Base-by-base conservation (phyloP, 148 eudicot genomes). In the Nyssa sinensis region DNA sequence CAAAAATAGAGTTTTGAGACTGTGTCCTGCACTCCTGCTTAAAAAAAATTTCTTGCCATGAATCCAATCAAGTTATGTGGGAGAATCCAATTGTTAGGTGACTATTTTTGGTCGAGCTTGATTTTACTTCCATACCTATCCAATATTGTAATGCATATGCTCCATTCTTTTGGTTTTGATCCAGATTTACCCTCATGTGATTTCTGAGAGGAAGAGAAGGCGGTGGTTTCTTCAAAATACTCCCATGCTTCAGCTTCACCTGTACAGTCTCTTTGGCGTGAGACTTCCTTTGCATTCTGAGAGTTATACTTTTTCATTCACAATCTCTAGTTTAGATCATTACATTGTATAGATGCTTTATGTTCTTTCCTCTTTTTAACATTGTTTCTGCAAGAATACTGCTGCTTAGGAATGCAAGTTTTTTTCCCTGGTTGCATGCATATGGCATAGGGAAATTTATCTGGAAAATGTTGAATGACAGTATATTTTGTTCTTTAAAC, bases 191-290 rank as follows among this genome's bases (percentile, higher is more conserved):
- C 85, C 32, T 83, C 86, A 23, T n/a, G 72, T 31, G 98, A 89
- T 59, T 72, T 73, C n/a, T 37, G 86, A 84, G 85, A 93, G 78
- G 84, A 88, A 86, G 90, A 93, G 81, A 70, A 82, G 60, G 80
- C 91, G 98, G 98, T 89, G 98, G 93, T 83, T 37, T 61, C 88
- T 93, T 37, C 74, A 92, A 64, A 84, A 82, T 62, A 80, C 63
- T 3, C 25, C 37, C 7, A 55, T 53, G 31, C 61, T 53, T 35
- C n/a, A n/a, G n/a, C n/a, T n/a, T 53, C 64, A 68, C 75, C 27
- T 61, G 29, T 62, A 68, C 69, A 51, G 41, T 19, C 59, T 64
- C 74, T n/a, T 10, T 2, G 68, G 41, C 29, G 74, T 66, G 51
- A 27, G 69, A 44, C 30, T 51, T 17, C 0, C 59, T 55, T 17